A percentile compares a stretch with the other conserved stretches of the same genome.
These are phyloP conservation scores for Aspergillus felis DNA, from an alignment of 2,329 filamentous ascomycete species.

Conservation along the genomic window DNA sequence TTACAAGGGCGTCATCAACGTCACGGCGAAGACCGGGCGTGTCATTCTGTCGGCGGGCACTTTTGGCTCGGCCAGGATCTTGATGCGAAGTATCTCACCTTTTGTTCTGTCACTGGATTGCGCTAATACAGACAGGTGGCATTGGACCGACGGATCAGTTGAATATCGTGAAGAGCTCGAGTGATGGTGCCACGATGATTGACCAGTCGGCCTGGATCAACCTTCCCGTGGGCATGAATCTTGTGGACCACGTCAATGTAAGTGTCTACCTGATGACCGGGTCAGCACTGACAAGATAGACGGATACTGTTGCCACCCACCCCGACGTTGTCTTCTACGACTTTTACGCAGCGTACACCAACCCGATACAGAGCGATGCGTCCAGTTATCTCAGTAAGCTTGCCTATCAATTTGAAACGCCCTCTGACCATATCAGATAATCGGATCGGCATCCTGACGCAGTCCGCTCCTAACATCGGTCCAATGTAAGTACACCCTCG, in stretches of 20 bases:
- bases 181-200: constrained; percentile 5
- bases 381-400: constrained; percentile 10
- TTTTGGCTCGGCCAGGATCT: constrained; percentile 4
- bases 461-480: constrained; percentile 14
- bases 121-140: constrained; percentile 1
- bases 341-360: constrained; percentile 7
- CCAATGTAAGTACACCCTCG: constrained; percentile 5
- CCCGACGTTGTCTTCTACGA: constrained; percentile 8
- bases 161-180: constrained; percentile 6
- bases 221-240: constrained; percentile 5
- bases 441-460: constrained; percentile 11
- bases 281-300: neutral
- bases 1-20: constrained; percentile 6
- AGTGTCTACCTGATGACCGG: neutral
- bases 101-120: neutral
- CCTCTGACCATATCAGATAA: constrained; percentile 2
- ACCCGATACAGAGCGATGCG: constrained; percentile 9
- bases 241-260: constrained; percentile 6
- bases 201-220: constrained; percentile 6
- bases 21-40: constrained; percentile 1
- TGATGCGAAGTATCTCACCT: constrained; percentile 7
- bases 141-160: constrained; percentile 8
- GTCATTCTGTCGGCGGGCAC: constrained; percentile 7
- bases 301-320: constrained; percentile 12
- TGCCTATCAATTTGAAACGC: neutral